Conservation (phyloP, 148 eudicot species). For the Chenopodium formosanum region DNA sequence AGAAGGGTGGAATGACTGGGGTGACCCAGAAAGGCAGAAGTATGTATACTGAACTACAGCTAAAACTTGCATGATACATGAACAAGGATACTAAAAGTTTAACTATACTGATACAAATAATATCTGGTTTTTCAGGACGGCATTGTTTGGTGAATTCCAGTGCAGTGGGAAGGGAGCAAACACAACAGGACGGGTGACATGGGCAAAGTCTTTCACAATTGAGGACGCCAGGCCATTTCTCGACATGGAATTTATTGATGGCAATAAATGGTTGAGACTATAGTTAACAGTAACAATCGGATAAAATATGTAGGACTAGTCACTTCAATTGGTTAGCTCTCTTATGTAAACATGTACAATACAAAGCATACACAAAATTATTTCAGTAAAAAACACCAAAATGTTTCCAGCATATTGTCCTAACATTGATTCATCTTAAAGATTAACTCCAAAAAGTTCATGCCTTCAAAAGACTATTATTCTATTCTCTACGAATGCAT, state of each 20-base stretch:
- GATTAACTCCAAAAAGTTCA: neutral
- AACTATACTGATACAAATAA: neutral
- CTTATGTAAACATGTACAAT: slow-evolving; percentile 22
- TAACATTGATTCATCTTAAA: neutral
- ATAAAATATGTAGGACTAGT: neutral
- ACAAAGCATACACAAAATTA: slow-evolving; percentile 6
- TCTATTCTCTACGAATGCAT: neutral
- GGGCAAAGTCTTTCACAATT: slow-evolving; percentile 55
- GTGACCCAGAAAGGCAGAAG: slow-evolving; percentile 45
- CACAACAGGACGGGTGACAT: slow-evolving; percentile 46
- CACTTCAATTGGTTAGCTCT: slow-evolving; percentile 11
- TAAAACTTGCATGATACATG: neutral
- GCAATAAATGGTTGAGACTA: slow-evolving; percentile 74
- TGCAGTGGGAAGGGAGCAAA: slow-evolving; percentile 76
- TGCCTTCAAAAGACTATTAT: neutral
- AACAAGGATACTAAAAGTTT: too few relatives aligned
- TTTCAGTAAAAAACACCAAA: neutral
- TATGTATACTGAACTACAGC: slow-evolving; percentile 21
- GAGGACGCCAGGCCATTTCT: slow-evolving; percentile 55
- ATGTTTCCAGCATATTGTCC: neutral
- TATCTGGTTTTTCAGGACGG: slow-evolving; percentile 43
- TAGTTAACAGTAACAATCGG: slow-evolving; percentile 19
- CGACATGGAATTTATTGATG: slow-evolving; percentile 57
- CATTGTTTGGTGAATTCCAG: slow-evolving; percentile 67
- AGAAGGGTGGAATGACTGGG: slow-evolving; percentile 80